These are phyloP conservation scores for Dipodascus geniculatus DNA, from an alignment of 805 yeast genomes.

Conservation along the genomic window DNA sequence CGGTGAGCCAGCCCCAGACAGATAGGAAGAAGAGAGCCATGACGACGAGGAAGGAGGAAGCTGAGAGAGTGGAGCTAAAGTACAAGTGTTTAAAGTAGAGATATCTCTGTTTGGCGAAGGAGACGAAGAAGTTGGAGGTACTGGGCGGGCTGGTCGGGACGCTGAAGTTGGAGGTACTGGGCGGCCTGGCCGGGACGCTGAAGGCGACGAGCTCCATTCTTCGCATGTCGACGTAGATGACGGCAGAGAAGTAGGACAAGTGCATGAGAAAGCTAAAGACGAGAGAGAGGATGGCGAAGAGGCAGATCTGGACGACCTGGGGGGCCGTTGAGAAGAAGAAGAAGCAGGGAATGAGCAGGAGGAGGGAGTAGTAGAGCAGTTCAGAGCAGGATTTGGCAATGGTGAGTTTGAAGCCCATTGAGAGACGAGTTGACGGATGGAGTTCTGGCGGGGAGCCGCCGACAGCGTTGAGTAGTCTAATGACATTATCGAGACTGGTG, in stretches of 20 bases:
- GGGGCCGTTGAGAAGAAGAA: conserved; percentile 11
- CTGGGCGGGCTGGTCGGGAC: neutral
- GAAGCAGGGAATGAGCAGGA: conserved; percentile 10
- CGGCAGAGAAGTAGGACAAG: conserved; percentile 51
- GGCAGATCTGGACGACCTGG: conserved; percentile 27
- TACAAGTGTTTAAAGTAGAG: neutral
- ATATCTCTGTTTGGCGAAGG: neutral
- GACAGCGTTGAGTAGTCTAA: conserved; percentile 32
- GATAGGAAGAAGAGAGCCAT: neutral
- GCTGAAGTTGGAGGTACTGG: neutral
- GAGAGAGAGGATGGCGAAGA: conserved; percentile 37
- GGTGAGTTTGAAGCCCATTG: conserved; percentile 27
- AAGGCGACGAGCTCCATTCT: conserved; percentile 51
- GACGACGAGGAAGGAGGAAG: neutral
- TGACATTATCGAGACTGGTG: conserved; percentile 37
- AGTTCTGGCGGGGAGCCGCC: conserved; percentile 32
- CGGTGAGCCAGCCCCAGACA: neutral
- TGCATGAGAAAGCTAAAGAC: conserved; percentile 50
- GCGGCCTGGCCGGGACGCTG: neutral
- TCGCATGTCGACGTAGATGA: conserved; percentile 54
- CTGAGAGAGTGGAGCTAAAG: neutral
- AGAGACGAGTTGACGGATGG: conserved; percentile 29
- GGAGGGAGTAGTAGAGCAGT: conserved; percentile 21
- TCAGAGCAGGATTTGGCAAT: conserved; percentile 31
- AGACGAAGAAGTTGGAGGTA: neutral